Base-by-base conservation (phyloP, 2,329 filamentous ascomycete genomes). In the Pyrenochaeta sp. region DNA sequence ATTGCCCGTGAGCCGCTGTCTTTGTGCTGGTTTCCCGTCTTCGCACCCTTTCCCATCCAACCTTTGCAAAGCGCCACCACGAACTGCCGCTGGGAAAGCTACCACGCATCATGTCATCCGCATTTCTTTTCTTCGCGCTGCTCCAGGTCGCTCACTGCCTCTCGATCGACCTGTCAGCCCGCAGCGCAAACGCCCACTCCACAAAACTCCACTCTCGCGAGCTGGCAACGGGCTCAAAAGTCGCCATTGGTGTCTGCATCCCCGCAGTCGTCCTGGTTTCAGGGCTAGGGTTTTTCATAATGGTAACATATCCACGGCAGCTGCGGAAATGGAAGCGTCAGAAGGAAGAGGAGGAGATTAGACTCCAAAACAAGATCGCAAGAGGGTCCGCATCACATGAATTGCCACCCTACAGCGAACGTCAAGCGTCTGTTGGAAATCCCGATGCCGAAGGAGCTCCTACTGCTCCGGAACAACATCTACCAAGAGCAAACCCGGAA, bases 211-310 rank as follows among this genome's bases (percentile, higher is more conserved):
- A 41, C 26, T 41, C 41, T 28, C 46, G 46, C 37, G n/a, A 28
- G 17, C 26, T 49, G 7, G 27, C 29, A 13, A 44, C 41, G 19
- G 46, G 46, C 28, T 15, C 31, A 14, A 41, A 30, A 27, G 30
- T 50, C 29, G 47, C 47, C n/a, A 18, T 50, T n/a, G 41, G 47
- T 24, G 45, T 50, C 24, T 50, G 47, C 21, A 23, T 50, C 18
- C 47, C 47, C 10, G 18, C 17, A 3, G 47, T 23, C 2, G 47
- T 35, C 24, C 38, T 50, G 3, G 47, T 45, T 2, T 9, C 45
- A 23, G 37, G 32, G 17, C 34, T 50, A 9, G 47, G 47, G 9
- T 8, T 50, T 7, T 37, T 34, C 11, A 41, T 50, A 13, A n/a
- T 50, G 34, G 29, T 26, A 34, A 23, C 42, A 15, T 50, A 50